Conservation (phyloP, 2,329 filamentous ascomycete species). For the Pseudodiploospora longispora region DNA sequence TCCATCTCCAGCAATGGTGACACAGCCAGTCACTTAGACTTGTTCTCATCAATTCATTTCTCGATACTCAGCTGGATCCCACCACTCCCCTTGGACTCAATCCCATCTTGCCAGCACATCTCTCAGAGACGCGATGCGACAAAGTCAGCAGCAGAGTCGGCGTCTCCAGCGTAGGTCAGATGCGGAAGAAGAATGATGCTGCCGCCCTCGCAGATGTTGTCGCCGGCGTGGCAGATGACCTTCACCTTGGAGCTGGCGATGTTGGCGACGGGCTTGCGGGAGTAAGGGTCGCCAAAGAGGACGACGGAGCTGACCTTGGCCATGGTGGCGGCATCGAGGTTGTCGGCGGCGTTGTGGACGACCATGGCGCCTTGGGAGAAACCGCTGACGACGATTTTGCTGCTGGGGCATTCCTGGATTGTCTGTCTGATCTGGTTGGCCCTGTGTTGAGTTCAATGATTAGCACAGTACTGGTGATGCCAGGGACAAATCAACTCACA, state of each 20-base stretch:
- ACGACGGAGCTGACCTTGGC: slow-evolving; percentile 21
- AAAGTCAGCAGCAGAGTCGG: slow-evolving; percentile 15
- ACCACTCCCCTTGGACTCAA: too few species aligned
- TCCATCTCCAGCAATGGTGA: too few species aligned
- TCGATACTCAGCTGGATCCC: too few species aligned
- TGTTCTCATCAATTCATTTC: too few species aligned
- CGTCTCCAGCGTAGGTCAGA: slow-evolving; percentile 19
- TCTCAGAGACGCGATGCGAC: slow-evolving; percentile 9
- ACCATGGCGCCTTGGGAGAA: slow-evolving; percentile 22
- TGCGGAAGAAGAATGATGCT: slow-evolving; percentile 18
- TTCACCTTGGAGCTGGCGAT: slow-evolving; percentile 13
- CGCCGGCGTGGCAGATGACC: slow-evolving; percentile 18
- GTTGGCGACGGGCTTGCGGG: slow-evolving; percentile 14
- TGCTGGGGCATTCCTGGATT: slow-evolving; percentile 16
- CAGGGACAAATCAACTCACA: slow-evolving; percentile 12
- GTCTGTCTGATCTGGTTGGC: slow-evolving; percentile 24
- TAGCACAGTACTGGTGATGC: neutral
- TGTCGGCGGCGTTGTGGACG: slow-evolving; percentile 17
- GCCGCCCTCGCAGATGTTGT: slow-evolving; percentile 22
- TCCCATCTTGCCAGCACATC: neutral
- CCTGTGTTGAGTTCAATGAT: slow-evolving; percentile 14
- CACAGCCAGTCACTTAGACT: too few species aligned
- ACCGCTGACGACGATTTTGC: slow-evolving; percentile 18
- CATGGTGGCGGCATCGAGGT: slow-evolving; percentile 15
- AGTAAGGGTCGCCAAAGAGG: slow-evolving; percentile 22